Conservation (phyloP, 345 rosid genomes). For the Aethionema arabicum region DNA sequence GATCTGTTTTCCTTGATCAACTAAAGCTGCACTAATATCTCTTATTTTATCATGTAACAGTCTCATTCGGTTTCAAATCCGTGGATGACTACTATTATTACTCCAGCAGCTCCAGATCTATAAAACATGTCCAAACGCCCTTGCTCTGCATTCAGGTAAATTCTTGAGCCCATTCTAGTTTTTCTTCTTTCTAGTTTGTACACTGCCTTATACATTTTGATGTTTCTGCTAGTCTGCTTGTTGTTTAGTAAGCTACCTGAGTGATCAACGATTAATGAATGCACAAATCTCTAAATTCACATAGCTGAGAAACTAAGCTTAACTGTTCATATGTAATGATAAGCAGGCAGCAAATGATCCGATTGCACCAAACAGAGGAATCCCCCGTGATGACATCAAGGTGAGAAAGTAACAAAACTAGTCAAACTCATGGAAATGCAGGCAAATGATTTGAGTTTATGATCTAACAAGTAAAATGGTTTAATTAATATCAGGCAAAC, state of each 20-base stretch:
- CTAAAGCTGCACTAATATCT: background rate
- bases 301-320: background rate
- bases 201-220: too few relatives aligned
- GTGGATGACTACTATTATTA: conserved; percentile 85
- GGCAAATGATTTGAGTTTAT: conserved; percentile 1
- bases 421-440: background rate
- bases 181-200: too few relatives aligned
- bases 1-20: background rate
- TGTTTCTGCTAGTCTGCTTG: too few relatives aligned
- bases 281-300: too few relatives aligned
- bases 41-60: conserved; percentile 41
- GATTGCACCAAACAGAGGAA: conserved; percentile 83
- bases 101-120: conserved; percentile 76
- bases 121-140: conserved; percentile 61
- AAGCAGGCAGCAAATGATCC: conserved; percentile 88
- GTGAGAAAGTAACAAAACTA: conserved; percentile 35
- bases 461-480: conserved; percentile 12
- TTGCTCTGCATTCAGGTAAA: conserved; percentile 91
- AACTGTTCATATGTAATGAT: conserved; percentile 16
- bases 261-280: conserved; percentile 3
- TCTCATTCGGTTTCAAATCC: conserved; percentile 88
- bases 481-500: conserved; percentile 49
- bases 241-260: too few relatives aligned
- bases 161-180: background rate
- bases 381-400: conserved; percentile 82